Evolutionary conservation across 2,329 filamentous ascomycete genomes (phyloP), one percentile per base, ranked within the genome.

Genomic region (Colletotrichum noveboracense): DNA sequence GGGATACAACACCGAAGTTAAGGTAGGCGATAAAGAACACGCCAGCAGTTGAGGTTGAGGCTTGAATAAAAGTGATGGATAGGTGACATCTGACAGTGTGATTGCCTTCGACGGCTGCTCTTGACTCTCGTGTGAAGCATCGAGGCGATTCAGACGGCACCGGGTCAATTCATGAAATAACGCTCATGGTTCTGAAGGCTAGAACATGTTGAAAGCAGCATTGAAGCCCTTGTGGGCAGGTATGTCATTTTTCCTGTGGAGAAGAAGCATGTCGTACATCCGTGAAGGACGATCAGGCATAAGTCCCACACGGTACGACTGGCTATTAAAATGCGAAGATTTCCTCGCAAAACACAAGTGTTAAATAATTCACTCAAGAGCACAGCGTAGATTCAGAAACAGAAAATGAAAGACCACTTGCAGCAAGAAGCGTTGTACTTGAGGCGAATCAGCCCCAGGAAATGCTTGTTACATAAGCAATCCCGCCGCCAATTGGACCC

Each of bases 381-480:
- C 3, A 12, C 38, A n/a, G 5, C 6, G 3, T 48, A 12, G 38
- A 48, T 3, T n/a, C 18, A 48, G 18, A n/a, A 48, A 48, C 9
- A n/a, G 18, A n/a, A 43, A 48, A n/a, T 48, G 9, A 48, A 6
- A 48, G 38, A 48, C 9, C 18, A 48, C 38, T 48, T n/a, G 7
- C 18, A 28, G 21, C 21, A 56, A 56, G 13, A 56, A 56, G 52
- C 21, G 52, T 24, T 24, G 21, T 4, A 56, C 5, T 8, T 14
- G 13, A 56, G 24, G 52, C 12, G 14, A 28, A 48, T 48, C 3
- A 48, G 1, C 6, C 43, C 6, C 6, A 7, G 28, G 3, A 32
- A 62, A 13, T 34, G 12, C 30, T 21, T 34, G n/a, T 75, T 75
- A 75, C 62, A 34, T 75, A 75, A 75, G 21, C 24, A 21, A 13